Evolutionary conservation across 148 eudicot genomes (phyloP), one percentile per base, ranked within the genome.

Genomic region (Heliamphora exappendiculata): DNA sequence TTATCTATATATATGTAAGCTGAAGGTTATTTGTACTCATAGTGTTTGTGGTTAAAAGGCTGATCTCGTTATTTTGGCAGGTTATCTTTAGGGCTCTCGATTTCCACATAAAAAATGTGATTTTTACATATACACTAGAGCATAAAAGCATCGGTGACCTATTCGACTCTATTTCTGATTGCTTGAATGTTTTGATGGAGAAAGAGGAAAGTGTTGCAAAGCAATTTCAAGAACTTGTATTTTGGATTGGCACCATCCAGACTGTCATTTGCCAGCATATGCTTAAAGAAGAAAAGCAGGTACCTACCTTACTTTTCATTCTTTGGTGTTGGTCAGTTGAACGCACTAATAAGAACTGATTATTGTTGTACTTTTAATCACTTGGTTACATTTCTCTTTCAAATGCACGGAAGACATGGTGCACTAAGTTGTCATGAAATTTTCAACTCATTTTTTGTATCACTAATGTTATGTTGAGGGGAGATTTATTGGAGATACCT

Each of bases 241-340:
- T 76, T 81, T 82, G 76, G 37, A 82, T 92, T 64, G 87, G 92
- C 73, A 83, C 92, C 49, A 82, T 92, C 22, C 80, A 80, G 78
- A 73, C 81, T 13, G 81, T 78, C 42, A 86, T 94, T 55, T 81
- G 81, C 75, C 90, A 89, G 76, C 97, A 94, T 82, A 92, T 92
- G 93, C 77, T 85, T 41, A 94, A 94, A 87, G 97, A 94, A 89
- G 98, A 94, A 81, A 78, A 88, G 44, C 97, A 93, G 97, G 98
- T 90, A 82, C 24, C 53, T 33, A 20, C 31, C 7, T 31, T 47
- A 26, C 67, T 78, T 22, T 1, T 47, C 47, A 7, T 63, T 66
- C 24, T 66, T 7, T n/a, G 12, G 47, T 39, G 71, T 67, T 20
- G 17, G 28, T 12, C 0, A 42, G 28, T n/a, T 67, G 29, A 4